Base-by-base conservation (phyloP, 2,329 filamentous ascomycete genomes). In the Epichloe hybrida region DNA sequence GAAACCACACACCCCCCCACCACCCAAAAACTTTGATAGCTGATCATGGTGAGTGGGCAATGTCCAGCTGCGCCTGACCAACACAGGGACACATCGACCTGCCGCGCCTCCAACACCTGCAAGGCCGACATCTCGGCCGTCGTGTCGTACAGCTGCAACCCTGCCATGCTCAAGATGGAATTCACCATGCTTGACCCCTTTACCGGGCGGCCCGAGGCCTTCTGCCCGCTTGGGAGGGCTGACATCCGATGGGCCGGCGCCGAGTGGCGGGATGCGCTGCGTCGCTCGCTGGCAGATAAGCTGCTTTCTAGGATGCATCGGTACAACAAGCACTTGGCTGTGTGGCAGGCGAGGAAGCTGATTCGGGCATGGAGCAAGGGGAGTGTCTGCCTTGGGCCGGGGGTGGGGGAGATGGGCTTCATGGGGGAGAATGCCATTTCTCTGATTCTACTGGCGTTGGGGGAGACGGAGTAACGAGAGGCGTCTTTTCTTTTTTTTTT, bases 281-380 rank as follows among this genome's bases (percentile, higher is more conserved):
- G 57, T 11, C 35, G 44, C 0, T 51, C 52, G 15, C 57, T 66
- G 34, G 56, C 55, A 34, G 47, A 43, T 7, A 56, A 55, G n/a
- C 57, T 64, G 3, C 52, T 58, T 2, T 52, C 51, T 6, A 62
- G 61, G 49, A 53, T 66, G 3, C 57, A 62, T 46, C 59, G 57
- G 35, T 58, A 60, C 43, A 66, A 66, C 45, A 66, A 66, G 42
- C 56, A 63, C 39, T 48, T 62, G 35, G 64, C 64, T 0, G 54
- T 66, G 2, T 66, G 62, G 62, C 58, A 65, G 0, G 56, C 56
- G 0, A 52, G 63, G 2, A 53, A 50, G 9, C 48, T 66, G 41
- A 40, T 64, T 0, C 48, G 37, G 0, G 56, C 42, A 0, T 66
- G 64, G 64, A 55, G 58, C 0, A 54, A 50, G 23, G 64, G 64